Base-by-base conservation (phyloP, 2,329 filamentous ascomycete species). In the Penicillium sp. region DNA sequence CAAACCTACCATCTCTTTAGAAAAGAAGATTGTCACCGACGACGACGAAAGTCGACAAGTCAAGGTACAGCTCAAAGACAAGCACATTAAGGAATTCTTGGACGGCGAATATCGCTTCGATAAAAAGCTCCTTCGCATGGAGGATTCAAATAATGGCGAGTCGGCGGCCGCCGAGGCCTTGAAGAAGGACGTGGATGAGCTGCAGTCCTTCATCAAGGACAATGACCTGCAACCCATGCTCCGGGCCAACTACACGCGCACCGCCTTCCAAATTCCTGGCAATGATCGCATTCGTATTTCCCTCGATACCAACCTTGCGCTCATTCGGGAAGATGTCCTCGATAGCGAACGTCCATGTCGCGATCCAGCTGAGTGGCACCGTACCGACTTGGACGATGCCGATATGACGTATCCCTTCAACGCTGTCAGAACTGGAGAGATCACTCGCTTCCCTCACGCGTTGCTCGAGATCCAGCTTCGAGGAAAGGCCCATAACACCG, bases 191-290 rank as follows among this genome's bases (percentile, higher is more conserved):
- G 89, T 93, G 17, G 80, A 86, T 47, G 85, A 88, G 59, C 90
- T 97, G 41, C 91, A 96, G 72, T 79, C 82, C 1, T 93, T 96
- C 68, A 86, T 97, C 72, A 84, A 86, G 68, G 83, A 89, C 48
- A 86, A 90, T 68, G 83, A 89, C 55, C 81, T 99, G 17, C 86
- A 93, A 71, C 94, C 94, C 6, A 84, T 96, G 33, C 76, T 99
- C 53, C 87, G 94, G 50, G 94, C 94, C 61, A 96, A 96, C 77
- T 97, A 97, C 74, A 90, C 88, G 39, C 89, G 94, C 61, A 96
- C 92, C 1, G 94, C 94, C 1, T 99, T 97, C 79, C 94, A 99
- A 76, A 96, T 96, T 65, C 94, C 94, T 6, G 86, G 90, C 15
- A 93, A 99, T 72, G 87, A 96, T 73, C 89, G 90, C 21, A 88